Conservation (phyloP, 2,329 filamentous ascomycete species). For the Cladosporium colombiae region DNA sequence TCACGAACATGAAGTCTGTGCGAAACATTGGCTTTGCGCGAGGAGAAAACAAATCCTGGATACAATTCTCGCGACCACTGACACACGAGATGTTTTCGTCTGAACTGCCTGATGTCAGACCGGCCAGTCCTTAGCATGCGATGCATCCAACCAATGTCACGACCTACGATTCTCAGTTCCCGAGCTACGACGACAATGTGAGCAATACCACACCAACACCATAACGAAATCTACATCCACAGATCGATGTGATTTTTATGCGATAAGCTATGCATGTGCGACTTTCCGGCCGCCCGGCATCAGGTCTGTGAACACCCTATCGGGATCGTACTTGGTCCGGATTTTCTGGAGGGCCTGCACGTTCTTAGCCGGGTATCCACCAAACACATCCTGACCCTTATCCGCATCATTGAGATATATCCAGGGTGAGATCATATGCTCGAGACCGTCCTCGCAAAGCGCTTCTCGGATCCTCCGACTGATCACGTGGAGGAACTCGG, state of each 20-base stretch:
- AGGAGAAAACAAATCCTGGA: neutral
- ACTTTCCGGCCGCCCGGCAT: slow-evolving; percentile 24
- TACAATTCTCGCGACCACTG: neutral
- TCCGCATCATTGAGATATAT: slow-evolving; percentile 30
- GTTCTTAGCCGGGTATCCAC: slow-evolving; percentile 25
- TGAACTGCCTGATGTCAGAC: neutral
- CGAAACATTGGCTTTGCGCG: neutral
- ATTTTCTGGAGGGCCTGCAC: slow-evolving; percentile 22
- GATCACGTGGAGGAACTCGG: neutral
- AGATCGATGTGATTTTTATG: neutral
- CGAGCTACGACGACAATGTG: neutral
- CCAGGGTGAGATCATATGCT: neutral
- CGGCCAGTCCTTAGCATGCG: neutral
- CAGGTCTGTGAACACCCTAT: slow-evolving; percentile 26
- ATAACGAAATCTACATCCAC: neutral
- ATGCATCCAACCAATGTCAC: neutral
- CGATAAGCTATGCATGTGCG: neutral
- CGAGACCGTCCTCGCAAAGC: neutral
- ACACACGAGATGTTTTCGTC: neutral
- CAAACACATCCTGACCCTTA: slow-evolving; percentile 25
- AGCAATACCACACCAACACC: neutral
- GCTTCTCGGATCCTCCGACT: neutral
- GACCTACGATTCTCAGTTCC: neutral
- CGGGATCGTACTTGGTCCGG: slow-evolving; percentile 25
- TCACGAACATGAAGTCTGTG: neutral